These are phyloP conservation scores for Blastocystis sp. DNA, from an alignment of 352 stramenopile species.

Conservation along the genomic window DNA sequence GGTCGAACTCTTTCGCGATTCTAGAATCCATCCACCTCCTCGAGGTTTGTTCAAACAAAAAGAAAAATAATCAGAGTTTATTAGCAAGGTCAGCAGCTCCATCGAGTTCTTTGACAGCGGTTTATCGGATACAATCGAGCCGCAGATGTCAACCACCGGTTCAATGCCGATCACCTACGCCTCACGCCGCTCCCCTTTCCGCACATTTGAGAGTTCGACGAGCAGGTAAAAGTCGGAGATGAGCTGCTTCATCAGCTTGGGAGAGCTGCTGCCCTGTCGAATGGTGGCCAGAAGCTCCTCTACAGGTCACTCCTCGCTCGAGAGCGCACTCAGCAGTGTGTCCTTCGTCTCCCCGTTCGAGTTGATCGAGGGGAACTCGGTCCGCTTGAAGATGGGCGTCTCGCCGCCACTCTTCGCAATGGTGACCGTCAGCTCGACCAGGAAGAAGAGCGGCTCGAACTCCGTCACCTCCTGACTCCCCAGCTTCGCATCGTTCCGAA, in stretches of 20 bases:
- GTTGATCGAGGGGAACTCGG: background rate
- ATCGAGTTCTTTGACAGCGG: background rate
- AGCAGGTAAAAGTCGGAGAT: slow-evolving; percentile 45
- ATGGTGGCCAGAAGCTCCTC: slow-evolving; percentile 15
- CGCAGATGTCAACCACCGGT: background rate
- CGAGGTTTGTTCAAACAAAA: background rate
- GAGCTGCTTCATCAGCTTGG: background rate
- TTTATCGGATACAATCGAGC: background rate
- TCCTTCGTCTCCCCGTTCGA: background rate
- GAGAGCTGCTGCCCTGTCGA: background rate
- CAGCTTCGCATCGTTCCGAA: slow-evolving; percentile 48
- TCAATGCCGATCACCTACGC: background rate
- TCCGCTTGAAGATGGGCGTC: background rate
- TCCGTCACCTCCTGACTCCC: slow-evolving; percentile 42
- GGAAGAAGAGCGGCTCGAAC: slow-evolving; percentile 52
- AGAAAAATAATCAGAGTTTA: background rate
- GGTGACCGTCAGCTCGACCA: slow-evolving; percentile 43
- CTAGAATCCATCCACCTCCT: background rate
- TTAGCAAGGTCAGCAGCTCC: background rate
- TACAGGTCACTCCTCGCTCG: background rate
- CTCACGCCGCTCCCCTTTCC: background rate
- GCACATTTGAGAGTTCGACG: background rate
- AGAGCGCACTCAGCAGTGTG: background rate
- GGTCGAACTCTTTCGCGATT: slow-evolving; percentile 46
- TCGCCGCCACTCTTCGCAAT: background rate